Base-by-base conservation (phyloP, 2,329 filamentous ascomycete genomes). In the Tetracladium maxilliforme region DNA sequence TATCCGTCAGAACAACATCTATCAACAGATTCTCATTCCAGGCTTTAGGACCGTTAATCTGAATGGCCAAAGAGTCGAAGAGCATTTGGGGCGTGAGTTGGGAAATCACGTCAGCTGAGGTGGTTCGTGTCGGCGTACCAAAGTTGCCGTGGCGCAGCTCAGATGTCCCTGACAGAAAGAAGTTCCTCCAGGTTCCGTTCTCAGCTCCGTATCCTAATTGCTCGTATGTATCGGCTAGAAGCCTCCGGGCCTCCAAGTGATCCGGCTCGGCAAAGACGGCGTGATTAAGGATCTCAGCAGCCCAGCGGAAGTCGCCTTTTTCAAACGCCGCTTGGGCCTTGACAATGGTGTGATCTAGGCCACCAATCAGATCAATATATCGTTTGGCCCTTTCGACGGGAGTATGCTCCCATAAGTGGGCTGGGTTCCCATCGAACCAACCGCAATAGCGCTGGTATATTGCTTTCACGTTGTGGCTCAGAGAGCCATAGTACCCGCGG, bases 131-230 rank as follows among this genome's bases (percentile, higher is more conserved):
- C n/a, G n/a, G n/a, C n/a, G n/a, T n/a, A n/a, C n/a, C n/a, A n/a
- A n/a, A n/a, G n/a, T n/a, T n/a, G n/a, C n/a, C n/a, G n/a, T n/a
- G n/a, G 7, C 31, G 32, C 21, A 51, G 39, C 23, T 45, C 44
- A 14, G 29, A 26, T 6, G 49, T 41, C 1, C 37, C 42, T 3
- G 40, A 42, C 4, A 54, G 34, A 24, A 47, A 55, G 24, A 52
- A 50, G 27, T 55, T 54, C 4, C 52, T 35, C 52, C 51, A 55
- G 0, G 45, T 46, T 4, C 39, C 51, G 33, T 55, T 57, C 33
- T 55, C 51, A 4, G 45, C 28, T 4, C 47, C 46, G 26, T 39
- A 47, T 0, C 47, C 52, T 7, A 57, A 42, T 12, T 36, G 29
- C 22, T 44, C 38, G 27, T 44, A 54, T 1, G 47, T 41, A 3